Evolutionary conservation across 1,284 basidiomycete species (phyloP).

Genomic region (Fomitiporia mediterranea): DNA sequence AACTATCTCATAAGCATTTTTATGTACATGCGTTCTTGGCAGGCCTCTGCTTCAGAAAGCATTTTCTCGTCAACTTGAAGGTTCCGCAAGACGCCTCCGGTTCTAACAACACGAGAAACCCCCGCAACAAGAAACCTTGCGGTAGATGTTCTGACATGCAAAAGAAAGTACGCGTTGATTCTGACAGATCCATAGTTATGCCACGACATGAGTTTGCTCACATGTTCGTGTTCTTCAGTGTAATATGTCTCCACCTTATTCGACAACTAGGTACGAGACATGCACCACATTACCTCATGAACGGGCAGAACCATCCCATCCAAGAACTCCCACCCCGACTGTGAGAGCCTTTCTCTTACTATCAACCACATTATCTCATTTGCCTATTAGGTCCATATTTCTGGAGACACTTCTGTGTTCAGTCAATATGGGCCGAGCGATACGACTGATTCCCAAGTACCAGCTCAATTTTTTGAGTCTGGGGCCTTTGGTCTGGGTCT

Average conservation of each 20-base stretch:
- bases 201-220: neutral
- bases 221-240: neutral
- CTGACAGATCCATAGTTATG: neutral
- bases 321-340: too few relatives aligned
- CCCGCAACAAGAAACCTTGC: constrained; percentile 11
- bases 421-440: neutral
- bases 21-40: neutral
- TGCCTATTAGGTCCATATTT: neutral
- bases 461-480: too few relatives aligned
- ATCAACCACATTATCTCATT: neutral
- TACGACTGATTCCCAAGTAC: neutral
- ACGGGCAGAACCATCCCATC: neutral
- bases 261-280: neutral
- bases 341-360: neutral
- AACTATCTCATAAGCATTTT: neutral
- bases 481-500: too few relatives aligned
- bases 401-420: neutral
- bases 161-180: neutral
- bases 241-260: constrained; percentile 1
- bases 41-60: constrained; percentile 4
- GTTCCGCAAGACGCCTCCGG: neutral
- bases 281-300: too few relatives aligned
- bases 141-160: constrained; percentile 14
- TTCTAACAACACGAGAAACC: neutral
- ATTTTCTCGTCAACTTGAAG: neutral